Evolutionary conservation across 2,329 filamentous ascomycete species (phyloP), one percentile per base, ranked within the genome.

Genomic region (Cladosporium sphaerospermum): DNA sequence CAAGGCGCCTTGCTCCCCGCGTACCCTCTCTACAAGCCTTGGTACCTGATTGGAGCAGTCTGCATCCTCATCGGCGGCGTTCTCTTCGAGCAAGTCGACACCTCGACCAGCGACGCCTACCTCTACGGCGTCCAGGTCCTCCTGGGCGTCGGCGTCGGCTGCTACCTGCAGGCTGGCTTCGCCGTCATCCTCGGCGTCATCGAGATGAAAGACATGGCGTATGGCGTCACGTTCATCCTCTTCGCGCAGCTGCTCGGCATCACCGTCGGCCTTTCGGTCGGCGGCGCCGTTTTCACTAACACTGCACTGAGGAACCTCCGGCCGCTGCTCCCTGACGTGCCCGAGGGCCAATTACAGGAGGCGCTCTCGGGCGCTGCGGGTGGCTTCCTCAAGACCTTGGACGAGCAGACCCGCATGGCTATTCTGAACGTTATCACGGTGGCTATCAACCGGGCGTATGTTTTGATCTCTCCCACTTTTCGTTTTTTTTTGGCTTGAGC

Each of bases 11-110:
- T 73, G 2, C 66, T 79, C 37, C 67, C 70, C 0, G 61, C 59
- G 1, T 54, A 71, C 2, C 68, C 71, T 32, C 65, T 67, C 34
- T 75, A 72, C 59, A 69, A 67, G 63, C 69, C 67, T 0, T 76
- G 64, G 66, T 78, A 67, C 58, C 51, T 73, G 2, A 52, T 67
- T 39, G 67, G 69, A 3, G 67, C 69, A 3, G 40, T 68, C 9
- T 55, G 75, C 3, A 60, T 67, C 11, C 54, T 69, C 1, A 58
- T 67, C 4, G 74, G 71, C 1, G 65, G 64, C 10, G 67, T 65
- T 0, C 57, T 72, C 23, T 64, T 75, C 61, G 66, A 64, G 62
- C 61, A 55, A 13, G 55, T 62, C 11, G 33, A 23, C 32, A 23
- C 45, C 9, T 36, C 54, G 10, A 63, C 61, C 11, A 40, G 49